Percentiles rank a stretch among this genome's conserved stretches.
Evolutionary conservation across 1,139 yeast species (phyloP).

Genomic region (Pneumocystis carinii): DNA sequence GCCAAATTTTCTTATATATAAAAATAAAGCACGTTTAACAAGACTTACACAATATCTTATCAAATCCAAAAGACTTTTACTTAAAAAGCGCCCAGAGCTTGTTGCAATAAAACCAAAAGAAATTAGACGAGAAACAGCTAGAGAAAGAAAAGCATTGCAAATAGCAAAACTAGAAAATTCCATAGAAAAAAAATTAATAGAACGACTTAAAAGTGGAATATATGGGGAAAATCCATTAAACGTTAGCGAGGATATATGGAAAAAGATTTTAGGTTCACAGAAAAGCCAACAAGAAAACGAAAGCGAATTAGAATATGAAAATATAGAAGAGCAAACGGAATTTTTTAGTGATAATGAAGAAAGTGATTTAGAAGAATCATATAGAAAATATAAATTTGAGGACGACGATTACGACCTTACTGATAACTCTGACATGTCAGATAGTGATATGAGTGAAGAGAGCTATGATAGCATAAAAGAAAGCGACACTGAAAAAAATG

Average conservation of each 20-base stretch:
- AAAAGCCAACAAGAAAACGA: conserved; percentile 48
- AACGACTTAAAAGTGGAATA: conserved; percentile 91
- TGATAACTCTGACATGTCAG: not conserved
- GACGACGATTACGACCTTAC: not conserved
- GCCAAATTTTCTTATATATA: conserved; percentile 82
- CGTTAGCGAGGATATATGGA: conserved; percentile 92
- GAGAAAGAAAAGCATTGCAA: conserved; percentile 90
- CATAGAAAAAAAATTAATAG: conserved; percentile 85
- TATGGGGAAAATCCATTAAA: conserved; percentile 95
- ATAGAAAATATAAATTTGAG: not conserved
- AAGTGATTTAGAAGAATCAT: not conserved
- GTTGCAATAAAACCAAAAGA: conserved; percentile 90
- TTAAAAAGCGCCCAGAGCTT: conserved; percentile 79
- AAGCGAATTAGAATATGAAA: conserved; percentile 49
- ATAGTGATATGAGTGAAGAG: not conserved
- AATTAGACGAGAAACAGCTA: conserved; percentile 77
- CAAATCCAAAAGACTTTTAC: conserved; percentile 85
- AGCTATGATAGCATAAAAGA: not conserved
- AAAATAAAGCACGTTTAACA: conserved; percentile 90
- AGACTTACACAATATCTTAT: conserved; percentile 89
- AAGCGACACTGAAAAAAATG: not conserved
- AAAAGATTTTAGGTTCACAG: conserved; percentile 65
- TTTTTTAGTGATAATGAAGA: conserved; percentile 28
- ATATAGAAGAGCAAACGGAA: conserved; percentile 26
- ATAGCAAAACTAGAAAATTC: conserved; percentile 96